Conservation (phyloP, 1,284 basidiomycete genomes). For the Gastroboletus turbinatus region DNA sequence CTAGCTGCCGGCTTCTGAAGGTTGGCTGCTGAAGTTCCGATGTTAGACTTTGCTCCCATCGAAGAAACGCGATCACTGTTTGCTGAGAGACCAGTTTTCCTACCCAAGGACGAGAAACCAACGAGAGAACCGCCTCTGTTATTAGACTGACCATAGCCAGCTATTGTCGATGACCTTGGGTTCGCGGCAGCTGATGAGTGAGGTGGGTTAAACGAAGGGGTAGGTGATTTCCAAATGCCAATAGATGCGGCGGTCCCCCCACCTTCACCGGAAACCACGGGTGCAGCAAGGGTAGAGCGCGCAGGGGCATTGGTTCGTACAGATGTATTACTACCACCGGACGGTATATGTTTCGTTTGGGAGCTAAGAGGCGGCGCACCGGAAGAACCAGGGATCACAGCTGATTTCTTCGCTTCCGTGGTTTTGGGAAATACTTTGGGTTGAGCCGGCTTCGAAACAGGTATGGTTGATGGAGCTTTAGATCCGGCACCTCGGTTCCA, state of each 20-base stretch:
- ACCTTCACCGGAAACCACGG: slow-evolving; percentile 10
- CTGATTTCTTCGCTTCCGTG: slow-evolving; percentile 21
- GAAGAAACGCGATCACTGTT: slow-evolving; percentile 23
- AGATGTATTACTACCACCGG: slow-evolving; percentile 14
- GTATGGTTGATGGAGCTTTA: slow-evolving; percentile 13
- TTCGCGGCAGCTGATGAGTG: slow-evolving; percentile 5
- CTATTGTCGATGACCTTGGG: slow-evolving; percentile 21
- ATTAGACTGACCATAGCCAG: slow-evolving; percentile 16
- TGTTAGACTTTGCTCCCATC: slow-evolving; percentile 35
- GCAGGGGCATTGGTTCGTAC: not conserved
- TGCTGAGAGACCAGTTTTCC: slow-evolving; percentile 12
- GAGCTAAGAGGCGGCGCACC: slow-evolving; percentile 15
- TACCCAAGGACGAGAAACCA: slow-evolving; percentile 38
- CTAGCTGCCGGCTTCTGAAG: slow-evolving; percentile 15
- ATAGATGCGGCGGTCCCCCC: slow-evolving; percentile 10
- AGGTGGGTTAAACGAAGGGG: slow-evolving; percentile 20
- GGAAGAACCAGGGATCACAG: slow-evolving; percentile 19
- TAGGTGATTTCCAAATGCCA: slow-evolving; percentile 21
- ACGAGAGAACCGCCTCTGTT: slow-evolving; percentile 30
- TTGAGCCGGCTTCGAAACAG: slow-evolving; percentile 14
- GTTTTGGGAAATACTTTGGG: slow-evolving; percentile 12
- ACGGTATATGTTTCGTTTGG: slow-evolving; percentile 19
- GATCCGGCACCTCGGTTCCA: slow-evolving; percentile 47
- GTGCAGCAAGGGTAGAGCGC: slow-evolving; percentile 17
- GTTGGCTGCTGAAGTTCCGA: slow-evolving; percentile 10